phyloP scores from a whole-genome alignment of 345 rosid genomes.

The Moringa oleifera region DNA sequence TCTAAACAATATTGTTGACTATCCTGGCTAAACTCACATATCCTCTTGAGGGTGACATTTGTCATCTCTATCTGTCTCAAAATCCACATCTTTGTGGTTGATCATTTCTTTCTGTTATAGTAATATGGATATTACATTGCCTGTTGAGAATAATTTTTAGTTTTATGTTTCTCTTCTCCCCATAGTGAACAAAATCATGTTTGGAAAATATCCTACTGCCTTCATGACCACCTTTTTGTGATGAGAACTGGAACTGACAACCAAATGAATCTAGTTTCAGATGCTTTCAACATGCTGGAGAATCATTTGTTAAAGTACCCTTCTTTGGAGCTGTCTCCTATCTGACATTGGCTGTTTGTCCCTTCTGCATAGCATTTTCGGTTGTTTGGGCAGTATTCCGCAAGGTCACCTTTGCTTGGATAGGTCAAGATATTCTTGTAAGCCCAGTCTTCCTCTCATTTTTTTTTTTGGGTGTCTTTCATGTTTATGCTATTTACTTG shows the following conservation, averaged over 20 bases:
- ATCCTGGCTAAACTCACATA: no score
- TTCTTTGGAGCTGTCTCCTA: slow-evolving; percentile 80
- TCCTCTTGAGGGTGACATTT: no score
- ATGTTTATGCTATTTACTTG: neutral
- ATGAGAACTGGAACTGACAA: slow-evolving; percentile 32
- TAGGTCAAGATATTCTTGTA: slow-evolving; percentile 99
- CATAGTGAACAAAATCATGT: no score
- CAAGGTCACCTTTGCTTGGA: slow-evolving; percentile 72
- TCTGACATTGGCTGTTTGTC: slow-evolving; percentile 81
- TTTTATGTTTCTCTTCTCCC: no score
- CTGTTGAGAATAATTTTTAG: no score
- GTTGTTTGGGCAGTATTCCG: slow-evolving; percentile 85
- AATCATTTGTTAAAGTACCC: slow-evolving; percentile 74
- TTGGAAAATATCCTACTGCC: neutral
- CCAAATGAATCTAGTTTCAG: slow-evolving; percentile 64
- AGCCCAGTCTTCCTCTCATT: slow-evolving; percentile 24
- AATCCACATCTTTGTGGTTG: no score
- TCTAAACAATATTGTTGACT: no score
- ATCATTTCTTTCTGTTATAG: no score
- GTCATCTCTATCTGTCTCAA: no score
- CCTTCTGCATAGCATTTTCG: slow-evolving; percentile 91
- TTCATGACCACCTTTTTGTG: neutral
- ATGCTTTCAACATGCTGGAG: slow-evolving; percentile 74
- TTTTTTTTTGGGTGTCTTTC: neutral
- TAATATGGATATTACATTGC: no score